Conservation (phyloP, 345 rosid species). For the Kernera saxatilis region DNA sequence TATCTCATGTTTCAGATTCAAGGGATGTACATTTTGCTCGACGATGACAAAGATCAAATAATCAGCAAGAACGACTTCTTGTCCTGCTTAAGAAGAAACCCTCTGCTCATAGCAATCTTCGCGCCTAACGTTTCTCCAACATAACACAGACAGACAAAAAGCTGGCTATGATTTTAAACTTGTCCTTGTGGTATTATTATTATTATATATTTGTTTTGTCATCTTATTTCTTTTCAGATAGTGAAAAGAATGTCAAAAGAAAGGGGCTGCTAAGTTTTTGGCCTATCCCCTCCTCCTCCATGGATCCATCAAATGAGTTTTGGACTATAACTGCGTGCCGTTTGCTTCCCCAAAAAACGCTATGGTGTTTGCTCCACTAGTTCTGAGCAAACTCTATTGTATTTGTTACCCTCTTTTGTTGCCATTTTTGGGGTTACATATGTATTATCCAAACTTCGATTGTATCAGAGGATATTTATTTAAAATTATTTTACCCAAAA, state of each 20-base stretch:
- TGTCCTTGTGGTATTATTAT: background rate
- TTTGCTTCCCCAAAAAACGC: conserved; percentile 15
- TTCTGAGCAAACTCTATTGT: conserved; percentile 12
- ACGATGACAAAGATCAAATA: conserved; percentile 48
- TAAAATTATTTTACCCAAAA: background rate
- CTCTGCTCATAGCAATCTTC: conserved; percentile 63
- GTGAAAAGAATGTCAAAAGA: conserved; percentile 8
- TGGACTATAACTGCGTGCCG: conserved; percentile 23
- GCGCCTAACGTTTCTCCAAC: conserved; percentile 31
- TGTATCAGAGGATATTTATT: background rate
- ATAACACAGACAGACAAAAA: conserved; percentile 14
- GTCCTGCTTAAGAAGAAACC: conserved; percentile 58
- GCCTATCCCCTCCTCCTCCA: conserved; percentile 5
- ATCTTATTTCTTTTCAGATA: background rate
- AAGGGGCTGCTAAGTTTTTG: conserved; percentile 27
- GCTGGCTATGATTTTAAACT: background rate
- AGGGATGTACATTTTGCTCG: conserved; percentile 48
- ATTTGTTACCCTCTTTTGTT: background rate
- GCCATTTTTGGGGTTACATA: conserved; percentile 1
- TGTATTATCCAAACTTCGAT: conserved; percentile 8
- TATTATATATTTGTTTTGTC: conserved; percentile 11
- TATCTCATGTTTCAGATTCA: conserved; percentile 43
- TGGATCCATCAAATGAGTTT: background rate
- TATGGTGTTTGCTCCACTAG: conserved; percentile 18
- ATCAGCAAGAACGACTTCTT: conserved; percentile 50